A percentile compares a stretch with the other conserved stretches of the same genome.
Evolutionary conservation across 495 filamentous ascomycete species (phyloP).

Genomic region (Bombardia bombarda): DNA sequence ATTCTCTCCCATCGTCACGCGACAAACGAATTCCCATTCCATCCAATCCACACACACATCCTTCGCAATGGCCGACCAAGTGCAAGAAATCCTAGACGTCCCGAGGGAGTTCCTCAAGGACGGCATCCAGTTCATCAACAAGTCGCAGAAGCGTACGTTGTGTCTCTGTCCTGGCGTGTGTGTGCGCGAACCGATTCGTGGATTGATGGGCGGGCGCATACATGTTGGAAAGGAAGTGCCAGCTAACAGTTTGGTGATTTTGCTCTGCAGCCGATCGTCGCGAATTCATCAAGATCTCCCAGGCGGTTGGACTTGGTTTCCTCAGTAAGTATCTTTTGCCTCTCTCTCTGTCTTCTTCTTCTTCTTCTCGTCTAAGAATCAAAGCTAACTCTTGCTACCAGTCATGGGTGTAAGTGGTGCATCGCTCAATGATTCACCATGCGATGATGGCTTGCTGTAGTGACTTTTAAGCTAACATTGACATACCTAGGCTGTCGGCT

Average conservation of each 20-base stretch:
- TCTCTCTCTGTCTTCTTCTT: not conserved
- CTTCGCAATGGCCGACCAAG: slow-evolving; percentile 59
- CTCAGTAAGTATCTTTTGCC: slow-evolving; percentile 14
- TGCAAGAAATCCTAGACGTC: slow-evolving; percentile 73
- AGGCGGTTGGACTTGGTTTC: slow-evolving; percentile 75
- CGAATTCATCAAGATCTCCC: slow-evolving; percentile 91
- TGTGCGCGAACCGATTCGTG: not conserved
- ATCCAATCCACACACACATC: slow-evolving; percentile 2
- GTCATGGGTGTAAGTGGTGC: slow-evolving; percentile 7
- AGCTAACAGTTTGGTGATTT: slow-evolving; percentile 6
- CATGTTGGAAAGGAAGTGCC: slow-evolving; percentile 7
- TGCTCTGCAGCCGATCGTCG: slow-evolving; percentile 52
- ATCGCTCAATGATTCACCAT: too few relatives aligned
- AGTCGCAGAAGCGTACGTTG: slow-evolving; percentile 72
- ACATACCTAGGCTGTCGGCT: slow-evolving; percentile 22
- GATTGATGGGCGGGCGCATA: not conserved
- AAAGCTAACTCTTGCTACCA: not conserved
- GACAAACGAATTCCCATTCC: slow-evolving; percentile 6
- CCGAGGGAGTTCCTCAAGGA: slow-evolving; percentile 77
- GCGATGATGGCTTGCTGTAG: too few relatives aligned
- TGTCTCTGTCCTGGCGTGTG: not conserved
- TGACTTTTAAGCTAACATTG: too few relatives aligned
- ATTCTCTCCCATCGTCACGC: not conserved
- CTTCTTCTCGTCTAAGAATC: not conserved
- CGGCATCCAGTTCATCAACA: slow-evolving; percentile 72